Evolutionary conservation across 2,329 filamentous ascomycete species (phyloP), one percentile per base, ranked within the genome.

Genomic region (Lasiodiplodia sp.): DNA sequence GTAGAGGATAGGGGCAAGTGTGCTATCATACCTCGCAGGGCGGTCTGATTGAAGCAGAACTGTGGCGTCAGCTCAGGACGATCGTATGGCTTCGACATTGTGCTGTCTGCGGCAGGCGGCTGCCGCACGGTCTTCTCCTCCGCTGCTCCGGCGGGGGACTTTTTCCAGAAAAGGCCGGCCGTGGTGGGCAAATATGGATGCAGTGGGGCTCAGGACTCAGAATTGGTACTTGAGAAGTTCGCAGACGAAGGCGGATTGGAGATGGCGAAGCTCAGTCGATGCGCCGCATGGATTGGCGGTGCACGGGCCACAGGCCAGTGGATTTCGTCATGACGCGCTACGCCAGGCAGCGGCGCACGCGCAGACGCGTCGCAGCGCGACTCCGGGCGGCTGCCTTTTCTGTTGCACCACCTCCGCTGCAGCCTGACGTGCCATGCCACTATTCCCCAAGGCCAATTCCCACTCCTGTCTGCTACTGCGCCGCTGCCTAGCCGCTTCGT

Each of bases 1-100:
- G 37, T 16, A n/a, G 14, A 18, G 40, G 23, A 51, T 51, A 23
- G 28, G 53, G 56, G n/a, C 23, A 21, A 18, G 25, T 6, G 31
- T 5, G 18, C 25, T 18, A 37, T 44, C 72, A 66, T 77, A 85
- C 83, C 83, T 81, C 83, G 76, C 11, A 86, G 76, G 12, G 81
- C 83, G 2, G 83, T 85, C 67, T 83, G 81, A 70, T 85, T 83
- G 78, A 85, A 85, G 78, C 84, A 86, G 75, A 86, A 84, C 67
- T 82, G 80, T 47, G 84, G 83, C 65, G 81, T 84, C 67, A 86
- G 76, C 44, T 68, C 68, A 12, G 82, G 82, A 56, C 75, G 74
- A 21, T 79, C 74, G 4, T 79, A 80, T 5, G 79, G 77, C 70
- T 78, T 78, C n/a, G 81, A 81, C 82, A 83, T 83, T 21, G 52